Evolutionary conservation across 495 filamentous ascomycete genomes (phyloP).

Genomic region (Aspergillus sclerotioniger): DNA sequence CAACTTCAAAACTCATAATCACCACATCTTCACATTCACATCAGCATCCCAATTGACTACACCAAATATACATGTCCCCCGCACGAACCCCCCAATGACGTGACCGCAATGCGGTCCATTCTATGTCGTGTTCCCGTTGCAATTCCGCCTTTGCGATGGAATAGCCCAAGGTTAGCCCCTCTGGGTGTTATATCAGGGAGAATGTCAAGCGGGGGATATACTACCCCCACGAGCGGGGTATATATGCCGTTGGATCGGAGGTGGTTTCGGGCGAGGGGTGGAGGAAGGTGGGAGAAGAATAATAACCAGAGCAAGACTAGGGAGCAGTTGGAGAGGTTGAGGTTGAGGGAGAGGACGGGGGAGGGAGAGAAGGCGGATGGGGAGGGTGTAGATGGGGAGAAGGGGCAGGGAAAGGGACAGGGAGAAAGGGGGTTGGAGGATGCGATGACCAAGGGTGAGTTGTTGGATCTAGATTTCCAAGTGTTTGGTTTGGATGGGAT

Average conservation of each 20-base stretch:
- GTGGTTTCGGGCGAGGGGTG: not conserved
- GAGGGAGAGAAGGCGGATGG: not conserved
- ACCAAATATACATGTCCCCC: not conserved
- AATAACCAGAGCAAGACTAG: slow-evolving; percentile 3
- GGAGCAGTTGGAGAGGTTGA: slow-evolving; percentile 9
- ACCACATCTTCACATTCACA: too few relatives aligned
- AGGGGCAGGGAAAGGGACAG: not conserved
- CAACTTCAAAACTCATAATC: too few relatives aligned
- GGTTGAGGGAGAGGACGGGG: slow-evolving; percentile 14
- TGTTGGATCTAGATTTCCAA: not conserved
- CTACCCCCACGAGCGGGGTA: not conserved
- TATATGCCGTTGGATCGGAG: not conserved
- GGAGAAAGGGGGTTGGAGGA: slow-evolving; percentile 28
- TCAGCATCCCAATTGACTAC: not conserved
- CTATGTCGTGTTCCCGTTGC: not conserved
- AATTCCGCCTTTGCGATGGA: not conserved
- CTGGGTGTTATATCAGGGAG: not conserved
- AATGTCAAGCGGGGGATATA: not conserved
- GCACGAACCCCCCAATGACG: not conserved
- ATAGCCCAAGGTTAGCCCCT: not conserved
- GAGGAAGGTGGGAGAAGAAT: not conserved
- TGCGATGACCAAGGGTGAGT: slow-evolving; percentile 63
- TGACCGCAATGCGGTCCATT: slow-evolving; percentile 2
- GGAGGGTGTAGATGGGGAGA: slow-evolving; percentile 6
- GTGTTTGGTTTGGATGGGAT: not conserved